Evolutionary conservation across 371 early-diverging fungal genomes (phyloP).

Genomic region (Zopfochytrium polystomum): DNA sequence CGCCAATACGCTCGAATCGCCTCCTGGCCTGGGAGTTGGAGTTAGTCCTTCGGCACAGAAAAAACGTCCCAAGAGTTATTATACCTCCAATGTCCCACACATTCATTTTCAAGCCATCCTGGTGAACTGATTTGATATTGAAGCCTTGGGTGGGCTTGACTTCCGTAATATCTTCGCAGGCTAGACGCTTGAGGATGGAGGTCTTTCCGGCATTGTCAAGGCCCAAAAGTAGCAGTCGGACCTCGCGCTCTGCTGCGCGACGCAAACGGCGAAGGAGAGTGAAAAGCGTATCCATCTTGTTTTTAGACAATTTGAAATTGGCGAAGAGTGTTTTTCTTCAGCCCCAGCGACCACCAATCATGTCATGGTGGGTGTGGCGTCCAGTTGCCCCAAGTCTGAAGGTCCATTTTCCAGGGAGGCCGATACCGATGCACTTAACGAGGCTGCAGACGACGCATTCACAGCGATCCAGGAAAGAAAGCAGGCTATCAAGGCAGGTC

Average conservation of each 20-base stretch:
- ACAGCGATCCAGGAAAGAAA: conserved; percentile 62
- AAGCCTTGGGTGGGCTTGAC: conserved; percentile 60
- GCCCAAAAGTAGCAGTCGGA: conserved; percentile 65
- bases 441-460: conserved; percentile 50
- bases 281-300: conserved; percentile 29
- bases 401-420: too few relatives aligned
- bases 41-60: background rate
- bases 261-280: conserved; percentile 26
- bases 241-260: conserved; percentile 38
- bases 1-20: conserved; percentile 64
- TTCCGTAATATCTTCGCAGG: conserved; percentile 47
- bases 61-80: background rate
- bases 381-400: too few relatives aligned
- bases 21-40: conserved; percentile 43
- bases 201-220: conserved; percentile 73
- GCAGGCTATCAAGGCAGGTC: conserved; percentile 54
- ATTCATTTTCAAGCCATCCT: conserved; percentile 53
- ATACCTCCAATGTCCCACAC: conserved; percentile 69
- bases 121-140: conserved; percentile 49
- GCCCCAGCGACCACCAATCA: too few relatives aligned
- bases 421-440: background rate
- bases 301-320: too few relatives aligned
- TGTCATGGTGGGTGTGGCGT: too few relatives aligned
- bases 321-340: too few relatives aligned
- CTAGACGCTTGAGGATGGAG: conserved; percentile 54